A percentile compares a stretch with the other conserved stretches of the same genome.
Conservation (phyloP, 257 asterid genomes). For the Solanum arcanum region DNA sequence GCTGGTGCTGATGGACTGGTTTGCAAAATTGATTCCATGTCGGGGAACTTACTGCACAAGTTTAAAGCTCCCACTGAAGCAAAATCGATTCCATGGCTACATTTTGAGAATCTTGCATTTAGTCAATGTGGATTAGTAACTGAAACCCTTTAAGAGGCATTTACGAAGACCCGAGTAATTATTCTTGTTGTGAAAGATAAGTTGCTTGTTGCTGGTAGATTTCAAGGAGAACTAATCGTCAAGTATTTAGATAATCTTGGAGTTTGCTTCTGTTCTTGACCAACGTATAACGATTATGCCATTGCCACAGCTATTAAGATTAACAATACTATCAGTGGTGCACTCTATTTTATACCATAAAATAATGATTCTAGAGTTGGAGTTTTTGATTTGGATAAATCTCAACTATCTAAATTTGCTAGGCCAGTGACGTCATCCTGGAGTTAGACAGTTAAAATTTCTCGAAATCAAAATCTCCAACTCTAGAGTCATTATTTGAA, state of each 20-base stretch:
- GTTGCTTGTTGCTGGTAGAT: too few relatives aligned
- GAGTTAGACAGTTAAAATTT: too few relatives aligned
- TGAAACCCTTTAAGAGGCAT: too few relatives aligned
- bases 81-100: constrained; percentile 16
- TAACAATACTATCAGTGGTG: not conserved
- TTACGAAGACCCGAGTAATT: too few relatives aligned
- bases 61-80: constrained; percentile 52
- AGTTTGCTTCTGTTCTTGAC: too few relatives aligned
- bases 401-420: not conserved
- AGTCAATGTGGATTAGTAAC: too few relatives aligned
- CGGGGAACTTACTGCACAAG: constrained; percentile 33
- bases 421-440: not conserved
- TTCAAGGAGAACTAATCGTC: too few relatives aligned
- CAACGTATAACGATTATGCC: not conserved
- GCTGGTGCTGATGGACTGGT: too few relatives aligned
- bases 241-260: too few relatives aligned
- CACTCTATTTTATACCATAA: not conserved
- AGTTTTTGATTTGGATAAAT: not conserved
- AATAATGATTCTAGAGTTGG: not conserved
- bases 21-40: constrained; percentile 8
- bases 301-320: not conserved
- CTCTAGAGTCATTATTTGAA: too few relatives aligned
- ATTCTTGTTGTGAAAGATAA: too few relatives aligned
- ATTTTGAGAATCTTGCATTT: too few relatives aligned
- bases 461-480: not conserved